Evolutionary conservation across 2,329 filamentous ascomycete species (phyloP), one percentile per base, ranked within the genome.

Genomic region (Sarocladiaceae sp.): DNA sequence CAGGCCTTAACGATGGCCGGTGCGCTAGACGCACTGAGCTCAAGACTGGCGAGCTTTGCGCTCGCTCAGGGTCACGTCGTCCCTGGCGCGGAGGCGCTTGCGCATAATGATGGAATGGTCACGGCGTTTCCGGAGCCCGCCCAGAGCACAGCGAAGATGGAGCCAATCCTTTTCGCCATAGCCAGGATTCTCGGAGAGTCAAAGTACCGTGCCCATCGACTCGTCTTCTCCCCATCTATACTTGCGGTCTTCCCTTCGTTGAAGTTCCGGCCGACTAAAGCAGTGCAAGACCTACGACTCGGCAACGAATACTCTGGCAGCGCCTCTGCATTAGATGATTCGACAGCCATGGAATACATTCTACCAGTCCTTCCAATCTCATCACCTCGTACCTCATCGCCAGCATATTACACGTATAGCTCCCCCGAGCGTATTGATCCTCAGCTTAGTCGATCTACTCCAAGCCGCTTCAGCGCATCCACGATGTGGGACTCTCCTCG

Each of bases 161-260:
- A 80, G 2, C 79, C 80, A 9, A 76, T 95, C 15, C 66, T 97
- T 6, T 83, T 88, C 49, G 87, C 90, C 0, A 78, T 95, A 42
- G 76, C 82, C 16, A 76, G 82, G 35, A 84, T 96, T 39, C 77
- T 95, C 41, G 77, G 82, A 48, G 80, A 87, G 54, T 96, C 91
- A 1, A 83, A 82, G 52, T 86, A 83, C 61, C 79, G 88, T 45
- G 82, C 87, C 9, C 83, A 83, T 51, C 78, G 87, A 54, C 74
- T 87, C 40, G 64, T 84, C 33, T 82, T 77, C 47, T 83, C 84
- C 1, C 83, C 83, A 2, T 74, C 80, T 1, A 78, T 89, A 32
- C 65, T 86, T 45, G 78, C 82, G 16, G 76, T 86, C 10, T 85
- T 88, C 48, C 83, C 83, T 2, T 70, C 72, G 33, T 63, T 75